Base-by-base conservation (phyloP, 257 asterid species). In the Capsicum pubescens region DNA sequence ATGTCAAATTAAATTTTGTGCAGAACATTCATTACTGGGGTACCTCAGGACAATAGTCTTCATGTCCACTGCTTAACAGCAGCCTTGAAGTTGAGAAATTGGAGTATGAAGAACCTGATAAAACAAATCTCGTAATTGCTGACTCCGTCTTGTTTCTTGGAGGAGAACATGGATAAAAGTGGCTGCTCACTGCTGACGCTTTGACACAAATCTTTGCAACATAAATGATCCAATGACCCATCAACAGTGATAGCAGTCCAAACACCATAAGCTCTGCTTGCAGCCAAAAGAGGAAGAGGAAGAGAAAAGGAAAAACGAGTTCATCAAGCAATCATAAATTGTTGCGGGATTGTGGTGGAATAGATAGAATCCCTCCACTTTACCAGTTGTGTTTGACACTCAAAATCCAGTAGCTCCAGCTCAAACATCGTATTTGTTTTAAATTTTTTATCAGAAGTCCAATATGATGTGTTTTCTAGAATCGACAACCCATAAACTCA, bases 161-260 rank as follows among this genome's bases (percentile, higher is more conserved):
- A 44, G 93, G 92, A 17, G 87, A 78, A 86, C 99, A 95, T 19
- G 96, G 99, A 87, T 96, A 96, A 88, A 96, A 94, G 26, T 90
- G 92, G 86, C 94, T 94, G 87, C 92, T 94, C 89, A 94, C 64
- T 44, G 91, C 85, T 35, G 99, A 93, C 0, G 99, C 91, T 81
- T 92, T 93, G 36, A 96, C 91, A 83, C 99, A 96, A 44, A 96
- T 92, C 92, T 91, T 93, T 58, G 98, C 92, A 82, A 96, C 91
- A 81, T 91, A 93, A 78, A 85, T 46, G 60, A 90, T 90, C 99
- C 98, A 94, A 85, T 96, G 98, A 4, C 99, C 99, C 99, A 96
- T 90, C 87, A 96, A 84, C 91, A 96, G 86, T 44, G 99, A 96
- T 72, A 94, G 89, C 69, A 96, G 93, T 81, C 98, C 99, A 88